A percentile compares a stretch with the other conserved stretches of the same genome.
These are phyloP conservation scores for Colletotrichum australisinense DNA, from an alignment of 2,329 filamentous ascomycete genomes.

Conservation along the genomic window DNA sequence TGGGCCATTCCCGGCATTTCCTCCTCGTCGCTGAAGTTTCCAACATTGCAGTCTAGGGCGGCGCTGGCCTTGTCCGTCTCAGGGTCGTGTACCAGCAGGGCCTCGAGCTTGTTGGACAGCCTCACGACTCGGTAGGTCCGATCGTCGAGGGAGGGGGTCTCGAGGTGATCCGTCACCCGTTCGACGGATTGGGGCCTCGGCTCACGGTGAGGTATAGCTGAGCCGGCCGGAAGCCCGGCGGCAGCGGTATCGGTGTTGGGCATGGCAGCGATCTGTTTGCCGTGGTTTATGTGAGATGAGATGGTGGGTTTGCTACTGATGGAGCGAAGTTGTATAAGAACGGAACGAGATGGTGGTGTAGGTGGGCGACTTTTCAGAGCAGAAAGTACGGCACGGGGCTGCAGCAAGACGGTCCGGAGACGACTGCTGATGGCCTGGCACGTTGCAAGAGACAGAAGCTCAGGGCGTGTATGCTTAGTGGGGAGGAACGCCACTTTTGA, in stretches of 20 bases:
- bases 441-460: conserved; percentile 20
- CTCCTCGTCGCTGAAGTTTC: conserved; percentile 91
- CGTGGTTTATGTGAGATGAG: conserved; percentile 2
- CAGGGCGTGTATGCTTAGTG: conserved; percentile 2
- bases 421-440: conserved; percentile 23
- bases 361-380: neutral
- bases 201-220: conserved; percentile 42
- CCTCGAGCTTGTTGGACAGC: conserved; percentile 89
- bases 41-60: conserved; percentile 94
- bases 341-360: neutral
- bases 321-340: neutral
- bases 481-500: conserved; percentile 36
- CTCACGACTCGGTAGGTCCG: conserved; percentile 88
- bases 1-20: conserved; percentile 96
- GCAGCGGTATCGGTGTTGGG: conserved; percentile 39
- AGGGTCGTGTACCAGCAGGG: conserved; percentile 90
- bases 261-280: conserved; percentile 28
- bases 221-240: conserved; percentile 30
- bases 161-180: conserved; percentile 75
- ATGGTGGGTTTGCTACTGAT: neutral
- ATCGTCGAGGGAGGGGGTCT: conserved; percentile 88
- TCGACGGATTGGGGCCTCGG: conserved; percentile 47
- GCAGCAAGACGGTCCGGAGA: conserved; percentile 29
- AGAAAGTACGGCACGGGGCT: conserved; percentile 23
- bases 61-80: conserved; percentile 98